Conservation (phyloP, 768 basidiomycete species). For the Mycena capillaripes region DNA sequence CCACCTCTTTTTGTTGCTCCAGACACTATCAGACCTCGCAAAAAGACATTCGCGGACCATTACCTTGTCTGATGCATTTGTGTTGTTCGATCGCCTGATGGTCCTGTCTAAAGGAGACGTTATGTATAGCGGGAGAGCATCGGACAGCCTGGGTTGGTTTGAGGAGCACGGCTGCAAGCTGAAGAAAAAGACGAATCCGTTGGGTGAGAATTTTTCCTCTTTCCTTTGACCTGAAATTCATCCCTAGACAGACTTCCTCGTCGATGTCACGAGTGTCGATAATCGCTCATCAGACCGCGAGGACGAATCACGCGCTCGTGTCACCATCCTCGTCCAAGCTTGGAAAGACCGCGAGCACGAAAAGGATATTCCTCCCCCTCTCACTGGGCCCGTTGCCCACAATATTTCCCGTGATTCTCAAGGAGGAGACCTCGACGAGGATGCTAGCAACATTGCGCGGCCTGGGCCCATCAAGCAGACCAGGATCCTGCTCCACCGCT, state of each 20-base stretch:
- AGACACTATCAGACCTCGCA: constrained; percentile 48
- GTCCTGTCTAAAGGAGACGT: constrained; percentile 58
- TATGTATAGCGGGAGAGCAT: constrained; percentile 54
- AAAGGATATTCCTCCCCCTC: constrained; percentile 14
- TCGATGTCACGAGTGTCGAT: constrained; percentile 49
- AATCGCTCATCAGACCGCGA: constrained; percentile 53
- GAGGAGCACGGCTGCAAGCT: constrained; percentile 46
- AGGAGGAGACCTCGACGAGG: not conserved
- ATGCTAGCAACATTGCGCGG: constrained; percentile 26
- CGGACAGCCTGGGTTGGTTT: constrained; percentile 53
- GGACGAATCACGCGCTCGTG: constrained; percentile 47
- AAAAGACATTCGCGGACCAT: constrained; percentile 50
- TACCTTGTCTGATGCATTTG: constrained; percentile 59
- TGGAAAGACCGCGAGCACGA: constrained; percentile 45
- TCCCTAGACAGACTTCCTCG: constrained; percentile 56
- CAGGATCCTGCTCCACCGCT: constrained; percentile 34
- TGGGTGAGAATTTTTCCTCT: constrained; percentile 37
- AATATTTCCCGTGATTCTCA: constrained; percentile 34
- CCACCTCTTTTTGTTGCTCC: constrained; percentile 48
- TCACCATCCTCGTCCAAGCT: constrained; percentile 48
- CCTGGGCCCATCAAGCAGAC: constrained; percentile 37
- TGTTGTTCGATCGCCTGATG: constrained; percentile 59
- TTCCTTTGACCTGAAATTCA: constrained; percentile 36
- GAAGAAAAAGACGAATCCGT: constrained; percentile 55
- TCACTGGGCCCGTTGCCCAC: constrained; percentile 25